A percentile compares a stretch with the other conserved stretches of the same genome.
Conservation (phyloP, 1,139 yeast species). For the Scheffersomyces cryptocercus region DNA sequence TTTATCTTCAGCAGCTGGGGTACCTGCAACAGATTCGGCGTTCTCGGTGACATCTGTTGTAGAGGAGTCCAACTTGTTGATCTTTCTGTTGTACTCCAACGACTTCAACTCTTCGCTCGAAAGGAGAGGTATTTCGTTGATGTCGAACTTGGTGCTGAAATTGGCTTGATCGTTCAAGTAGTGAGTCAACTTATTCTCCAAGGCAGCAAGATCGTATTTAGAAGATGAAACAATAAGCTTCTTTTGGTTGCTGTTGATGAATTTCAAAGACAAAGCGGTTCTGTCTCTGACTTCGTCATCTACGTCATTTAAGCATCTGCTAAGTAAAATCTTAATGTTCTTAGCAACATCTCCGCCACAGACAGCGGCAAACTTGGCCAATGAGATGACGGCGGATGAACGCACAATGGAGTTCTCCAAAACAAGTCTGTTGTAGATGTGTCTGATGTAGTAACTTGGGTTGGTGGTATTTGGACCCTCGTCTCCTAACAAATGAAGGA, state of each 20-base stretch:
- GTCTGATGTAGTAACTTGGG: conserved; percentile 92
- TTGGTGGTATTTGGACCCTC: conserved; percentile 89
- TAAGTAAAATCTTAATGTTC: conserved; percentile 73
- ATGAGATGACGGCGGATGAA: conserved; percentile 91
- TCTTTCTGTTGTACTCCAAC: conserved; percentile 57
- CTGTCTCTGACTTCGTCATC: conserved; percentile 99
- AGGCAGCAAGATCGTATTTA: conserved; percentile 69
- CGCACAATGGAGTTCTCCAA: conserved; percentile 93
- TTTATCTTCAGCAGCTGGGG: conserved; percentile 7
- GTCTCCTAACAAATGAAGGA: conserved; percentile 86
- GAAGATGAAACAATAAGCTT: conserved; percentile 66
- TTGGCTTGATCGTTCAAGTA: conserved; percentile 66
- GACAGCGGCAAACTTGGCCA: conserved; percentile 85
- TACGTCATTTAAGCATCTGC: conserved; percentile 81
- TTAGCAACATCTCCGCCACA: conserved; percentile 67
- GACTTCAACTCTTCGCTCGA: conserved; percentile 66
- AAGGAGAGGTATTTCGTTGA: conserved; percentile 60
- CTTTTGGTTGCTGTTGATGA: conserved; percentile 55
- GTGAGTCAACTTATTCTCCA: conserved; percentile 74
- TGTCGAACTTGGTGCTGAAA: conserved; percentile 70
- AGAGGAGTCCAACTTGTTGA: conserved; percentile 47
- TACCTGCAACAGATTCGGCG: conserved; percentile 10
- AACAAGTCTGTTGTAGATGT: conserved; percentile 94
- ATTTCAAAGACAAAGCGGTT: conserved; percentile 80
- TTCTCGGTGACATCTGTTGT: conserved; percentile 25